Evolutionary conservation across 441 rosid genomes (phyloP).

Genomic region (Breynia disticha): DNA sequence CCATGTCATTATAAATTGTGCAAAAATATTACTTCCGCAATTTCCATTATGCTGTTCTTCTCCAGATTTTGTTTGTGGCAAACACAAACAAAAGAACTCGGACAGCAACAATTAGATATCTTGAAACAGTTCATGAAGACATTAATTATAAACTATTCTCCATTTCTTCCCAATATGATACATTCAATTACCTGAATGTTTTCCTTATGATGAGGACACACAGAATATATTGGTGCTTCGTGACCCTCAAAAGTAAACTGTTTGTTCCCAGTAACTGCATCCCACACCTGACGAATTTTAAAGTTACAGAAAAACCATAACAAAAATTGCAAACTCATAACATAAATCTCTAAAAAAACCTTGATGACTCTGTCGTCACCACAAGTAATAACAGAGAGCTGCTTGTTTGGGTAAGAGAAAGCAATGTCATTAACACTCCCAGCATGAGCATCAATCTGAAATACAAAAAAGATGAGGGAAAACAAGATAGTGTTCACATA

Average conservation of each 20-base stretch:
- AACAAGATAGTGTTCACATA: not conserved
- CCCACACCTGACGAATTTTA: constrained; percentile 57
- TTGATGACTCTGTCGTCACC: constrained; percentile 67
- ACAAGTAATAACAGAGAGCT: constrained; percentile 51
- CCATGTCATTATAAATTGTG: too few relatives aligned
- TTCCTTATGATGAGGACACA: constrained; percentile 76
- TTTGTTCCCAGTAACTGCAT: constrained; percentile 43
- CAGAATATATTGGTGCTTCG: constrained; percentile 68
- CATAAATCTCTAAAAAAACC: constrained; percentile 31
- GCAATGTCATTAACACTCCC: constrained; percentile 77
- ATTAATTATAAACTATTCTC: not conserved
- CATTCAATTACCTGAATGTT: constrained; percentile 51
- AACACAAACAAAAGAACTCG: not conserved
- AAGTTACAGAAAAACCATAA: constrained; percentile 13
- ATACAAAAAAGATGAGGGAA: constrained; percentile 1
- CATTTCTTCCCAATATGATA: constrained; percentile 3
- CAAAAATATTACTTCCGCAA: too few relatives aligned
- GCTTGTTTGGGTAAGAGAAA: constrained; percentile 60
- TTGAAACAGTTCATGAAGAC: not conserved
- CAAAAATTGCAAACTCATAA: constrained; percentile 6
- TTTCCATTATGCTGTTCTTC: too few relatives aligned
- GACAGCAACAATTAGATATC: not conserved
- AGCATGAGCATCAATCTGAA: constrained; percentile 68
- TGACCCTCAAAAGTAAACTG: constrained; percentile 58
- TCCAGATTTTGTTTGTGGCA: not conserved